Percentiles rank a stretch among this genome's conserved stretches.
Conservation (phyloP, 2,329 filamentous ascomycete species). For the Cladosporium halotolerans region DNA sequence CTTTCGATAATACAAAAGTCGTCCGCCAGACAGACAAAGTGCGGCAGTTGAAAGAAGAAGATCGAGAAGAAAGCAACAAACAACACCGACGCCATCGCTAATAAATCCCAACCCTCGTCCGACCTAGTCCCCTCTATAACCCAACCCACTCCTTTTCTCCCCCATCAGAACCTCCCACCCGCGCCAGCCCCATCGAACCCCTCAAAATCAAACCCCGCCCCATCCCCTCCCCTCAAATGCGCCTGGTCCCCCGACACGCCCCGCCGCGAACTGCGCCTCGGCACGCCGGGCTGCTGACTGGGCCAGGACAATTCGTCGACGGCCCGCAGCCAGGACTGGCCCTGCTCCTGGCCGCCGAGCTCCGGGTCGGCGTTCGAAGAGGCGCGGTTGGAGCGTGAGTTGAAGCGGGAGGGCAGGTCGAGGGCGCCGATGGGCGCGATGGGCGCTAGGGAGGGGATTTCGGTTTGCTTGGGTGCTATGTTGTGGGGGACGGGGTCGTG, state of each 20-base stretch:
- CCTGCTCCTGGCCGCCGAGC: background rate
- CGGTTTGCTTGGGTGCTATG: constrained; percentile 13
- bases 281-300: constrained; percentile 13
- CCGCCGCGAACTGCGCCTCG: constrained; percentile 21
- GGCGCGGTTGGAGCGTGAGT: constrained; percentile 15
- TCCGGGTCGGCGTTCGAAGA: background rate
- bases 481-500: background rate
- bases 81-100: background rate
- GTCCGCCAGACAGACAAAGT: no score
- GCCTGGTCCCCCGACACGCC: constrained; percentile 14
- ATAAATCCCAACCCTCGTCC: background rate
- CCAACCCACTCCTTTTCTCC: background rate
- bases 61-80: background rate
- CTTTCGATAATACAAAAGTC: no score
- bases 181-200: constrained; percentile 18
- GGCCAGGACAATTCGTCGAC: constrained; percentile 25
- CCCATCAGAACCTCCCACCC: background rate
- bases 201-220: constrained; percentile 16
- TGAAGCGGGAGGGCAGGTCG: constrained; percentile 28
- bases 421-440: constrained; percentile 25
- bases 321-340: constrained; percentile 24
- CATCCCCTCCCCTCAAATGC: background rate
- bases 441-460: constrained; percentile 23
- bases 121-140: background rate
- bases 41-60: no score